Percentiles rank a stretch among this genome's conserved stretches.
Evolutionary conservation across 2,329 filamentous ascomycete genomes (phyloP).

Genomic region (Pseudonectria foliicola): DNA sequence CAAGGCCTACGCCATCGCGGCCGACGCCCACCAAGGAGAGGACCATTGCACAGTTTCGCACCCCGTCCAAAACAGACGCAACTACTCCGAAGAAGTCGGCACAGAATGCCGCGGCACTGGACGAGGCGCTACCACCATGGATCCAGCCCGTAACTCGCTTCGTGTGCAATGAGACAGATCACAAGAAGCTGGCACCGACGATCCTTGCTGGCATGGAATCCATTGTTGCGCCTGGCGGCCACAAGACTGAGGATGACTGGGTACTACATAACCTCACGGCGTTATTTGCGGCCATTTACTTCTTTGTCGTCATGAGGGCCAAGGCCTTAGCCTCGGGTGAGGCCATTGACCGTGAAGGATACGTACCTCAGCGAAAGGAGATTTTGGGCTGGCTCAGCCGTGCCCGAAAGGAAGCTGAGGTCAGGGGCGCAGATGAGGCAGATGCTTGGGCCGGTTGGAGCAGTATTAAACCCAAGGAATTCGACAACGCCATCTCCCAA

Average conservation of each 20-base stretch:
- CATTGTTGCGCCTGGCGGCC: slow-evolving; percentile 38
- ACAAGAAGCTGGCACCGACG: slow-evolving; percentile 59
- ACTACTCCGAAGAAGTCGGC: slow-evolving; percentile 38
- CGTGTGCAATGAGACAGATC: slow-evolving; percentile 53
- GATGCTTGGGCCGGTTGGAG: slow-evolving; percentile 49
- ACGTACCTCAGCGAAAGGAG: slow-evolving; percentile 37
- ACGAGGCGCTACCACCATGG: slow-evolving; percentile 52
- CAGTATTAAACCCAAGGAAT: slow-evolving; percentile 41
- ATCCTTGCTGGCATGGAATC: slow-evolving; percentile 67
- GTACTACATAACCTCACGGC: slow-evolving; percentile 41
- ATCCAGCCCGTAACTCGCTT: slow-evolving; percentile 60
- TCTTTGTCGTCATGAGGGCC: slow-evolving; percentile 50
- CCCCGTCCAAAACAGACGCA: slow-evolving; percentile 19
- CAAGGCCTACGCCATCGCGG: slow-evolving; percentile 31
- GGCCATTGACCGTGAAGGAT: slow-evolving; percentile 35
- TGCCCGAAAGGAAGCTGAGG: slow-evolving; percentile 34
- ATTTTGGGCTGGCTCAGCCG: slow-evolving; percentile 36
- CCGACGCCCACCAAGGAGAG: slow-evolving; percentile 41
- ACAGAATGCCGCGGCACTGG: slow-evolving; percentile 18
- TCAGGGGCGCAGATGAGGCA: slow-evolving; percentile 35
- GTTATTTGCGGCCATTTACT: slow-evolving; percentile 53
- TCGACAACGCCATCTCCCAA: slow-evolving; percentile 55
- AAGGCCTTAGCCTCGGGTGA: slow-evolving; percentile 32
- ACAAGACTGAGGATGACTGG: slow-evolving; percentile 41
- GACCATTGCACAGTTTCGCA: slow-evolving; percentile 37